phyloP scores from a whole-genome alignment of 176 grass and related monocot species.

The Neostapfia colusana region DNA sequence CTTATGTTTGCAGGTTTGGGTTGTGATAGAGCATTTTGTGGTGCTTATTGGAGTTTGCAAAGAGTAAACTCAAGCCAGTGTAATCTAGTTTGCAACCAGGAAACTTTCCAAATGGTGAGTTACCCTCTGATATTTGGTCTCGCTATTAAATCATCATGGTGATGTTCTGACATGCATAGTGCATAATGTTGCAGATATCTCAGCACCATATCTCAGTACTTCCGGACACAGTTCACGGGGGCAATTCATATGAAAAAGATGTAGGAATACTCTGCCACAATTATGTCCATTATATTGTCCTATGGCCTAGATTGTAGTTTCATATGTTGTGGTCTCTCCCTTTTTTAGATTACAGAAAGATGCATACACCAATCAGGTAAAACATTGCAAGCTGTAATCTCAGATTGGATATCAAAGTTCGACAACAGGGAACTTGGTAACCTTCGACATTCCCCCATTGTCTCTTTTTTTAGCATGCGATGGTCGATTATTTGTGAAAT shows the following conservation, averaged over 20 bases:
- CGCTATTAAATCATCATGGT: not conserved
- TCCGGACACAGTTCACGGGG: constrained; percentile 70
- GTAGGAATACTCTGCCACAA: constrained; percentile 42
- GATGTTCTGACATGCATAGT: constrained; percentile 33
- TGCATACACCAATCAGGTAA: constrained; percentile 83
- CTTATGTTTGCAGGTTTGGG: constrained; percentile 61
- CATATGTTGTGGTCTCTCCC: constrained; percentile 31
- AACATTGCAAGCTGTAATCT: constrained; percentile 83
- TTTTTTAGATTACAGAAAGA: constrained; percentile 86
- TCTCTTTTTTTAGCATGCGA: constrained; percentile 8
- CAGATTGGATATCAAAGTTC: constrained; percentile 88
- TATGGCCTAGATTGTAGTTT: constrained; percentile 26
- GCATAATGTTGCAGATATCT: constrained; percentile 56
- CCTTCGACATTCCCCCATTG: constrained; percentile 1
- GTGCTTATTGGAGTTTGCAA: constrained; percentile 82
- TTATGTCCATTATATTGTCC: constrained; percentile 26
- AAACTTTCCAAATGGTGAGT: constrained; percentile 73
- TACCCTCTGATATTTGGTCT: not conserved
- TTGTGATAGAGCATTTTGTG: constrained; percentile 76
- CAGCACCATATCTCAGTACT: constrained; percentile 57
- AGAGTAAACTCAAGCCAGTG: constrained; percentile 72
- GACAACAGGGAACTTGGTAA: constrained; percentile 91
- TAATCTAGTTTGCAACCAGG: constrained; percentile 64
- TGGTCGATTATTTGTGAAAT: not conserved
- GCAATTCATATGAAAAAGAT: constrained; percentile 87